Evolutionary conservation across 768 basidiomycete genomes (phyloP), one percentile per base, ranked within the genome.

Genomic region (Trametes sanguinea): DNA sequence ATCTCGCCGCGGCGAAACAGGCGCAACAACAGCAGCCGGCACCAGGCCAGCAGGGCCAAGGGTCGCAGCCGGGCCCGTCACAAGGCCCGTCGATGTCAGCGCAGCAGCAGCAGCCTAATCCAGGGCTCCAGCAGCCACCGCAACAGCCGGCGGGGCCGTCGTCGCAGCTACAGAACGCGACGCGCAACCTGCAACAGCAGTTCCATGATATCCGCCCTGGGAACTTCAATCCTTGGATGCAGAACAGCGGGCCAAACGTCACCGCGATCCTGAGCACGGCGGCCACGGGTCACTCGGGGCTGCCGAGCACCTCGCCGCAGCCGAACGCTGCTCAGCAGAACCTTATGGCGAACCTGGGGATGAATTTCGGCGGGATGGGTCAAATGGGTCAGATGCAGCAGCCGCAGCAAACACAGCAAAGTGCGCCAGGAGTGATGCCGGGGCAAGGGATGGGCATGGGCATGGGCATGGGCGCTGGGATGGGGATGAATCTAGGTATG

Each of bases 11-110:
- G 8, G 40, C 10, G 11, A 22, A n/a, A 6, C 67, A 69, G 42
- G 57, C 54, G 22, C 57, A 56, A 1, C 68, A 69, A 42, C 60
- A 60, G 39, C 71, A 72, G 44, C 60, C 54, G 14, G 59, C 57
- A 22, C 66, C 63, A 51, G 67, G 43, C 48, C 70, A 60, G 57
- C 54, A 35, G 30, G 69, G 69, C 50, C 67, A 22, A 22, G 22
- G 22, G 22, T 22, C 65, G 39, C 60, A 62, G 47, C 2, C 48
- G 14, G 59, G 55, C 5, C n/a, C 54, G 5, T 47, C 37, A 57
- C 51, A 56, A 32, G 68, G 68, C 61, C 48, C 59, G 42, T 48
- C 69, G 67, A 5, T 4, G n/a, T 16, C 42, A 43, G 42, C 9
- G 10, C 42, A 43, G 14, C 42, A 13, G 64, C 68, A 63, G 46